These are phyloP conservation scores for Conticribra guillardii DNA, from an alignment of 108 stramenopile genomes.

Conservation along the genomic window DNA sequence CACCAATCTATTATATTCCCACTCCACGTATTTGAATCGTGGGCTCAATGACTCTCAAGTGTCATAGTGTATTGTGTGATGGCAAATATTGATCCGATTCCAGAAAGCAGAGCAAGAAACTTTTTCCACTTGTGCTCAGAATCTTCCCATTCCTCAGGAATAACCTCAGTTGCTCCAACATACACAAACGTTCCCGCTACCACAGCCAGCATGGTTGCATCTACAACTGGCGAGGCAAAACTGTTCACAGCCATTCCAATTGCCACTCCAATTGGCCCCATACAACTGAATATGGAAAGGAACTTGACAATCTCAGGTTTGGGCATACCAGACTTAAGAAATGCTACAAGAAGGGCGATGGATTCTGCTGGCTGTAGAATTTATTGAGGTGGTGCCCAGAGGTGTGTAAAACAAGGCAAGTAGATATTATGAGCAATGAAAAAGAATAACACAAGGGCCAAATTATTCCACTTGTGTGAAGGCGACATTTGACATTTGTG, in stretches of 20 bases:
- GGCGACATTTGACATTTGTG: too few relatives aligned
- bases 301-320: constrained; percentile 78
- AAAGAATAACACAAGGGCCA: too few relatives aligned
- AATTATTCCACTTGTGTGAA: too few relatives aligned
- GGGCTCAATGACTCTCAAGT: too few relatives aligned
- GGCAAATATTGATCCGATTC: constrained; percentile 78
- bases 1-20: too few relatives aligned
- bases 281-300: constrained; percentile 85
- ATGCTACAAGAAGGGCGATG: constrained; percentile 95
- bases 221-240: constrained; percentile 89
- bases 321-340: constrained; percentile 95
- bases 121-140: constrained; percentile 94
- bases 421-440: too few relatives aligned
- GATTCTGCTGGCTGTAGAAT: constrained; percentile 96
- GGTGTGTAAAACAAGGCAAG: too few relatives aligned
- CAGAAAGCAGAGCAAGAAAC: constrained; percentile 80
- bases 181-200: constrained; percentile 99
- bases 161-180: constrained; percentile 97
- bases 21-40: too few relatives aligned
- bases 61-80: constrained; percentile 89
- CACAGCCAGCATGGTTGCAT: constrained; percentile 93
- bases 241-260: constrained; percentile 90
- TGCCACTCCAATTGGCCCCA: constrained; percentile 87
- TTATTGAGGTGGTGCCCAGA: too few relatives aligned
- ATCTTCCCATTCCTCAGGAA: constrained; percentile 96